These are phyloP conservation scores for Cutaneotrichosporon spelunceum DNA, from an alignment of 1,284 basidiomycete species.

Conservation along the genomic window DNA sequence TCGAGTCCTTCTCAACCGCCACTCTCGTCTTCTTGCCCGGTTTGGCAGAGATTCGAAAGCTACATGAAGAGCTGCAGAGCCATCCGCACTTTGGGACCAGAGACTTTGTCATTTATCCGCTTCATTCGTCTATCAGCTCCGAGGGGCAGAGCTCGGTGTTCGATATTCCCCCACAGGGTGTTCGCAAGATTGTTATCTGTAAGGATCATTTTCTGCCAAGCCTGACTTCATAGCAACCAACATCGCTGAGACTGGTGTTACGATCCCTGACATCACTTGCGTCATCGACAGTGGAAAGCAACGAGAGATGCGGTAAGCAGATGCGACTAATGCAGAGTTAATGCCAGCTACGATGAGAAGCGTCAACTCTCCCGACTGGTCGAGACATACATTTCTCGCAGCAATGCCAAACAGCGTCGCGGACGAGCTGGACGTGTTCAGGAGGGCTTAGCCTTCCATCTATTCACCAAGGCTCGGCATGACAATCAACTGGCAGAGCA, in stretches of 20 bases:
- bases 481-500: slow-evolving; percentile 80
- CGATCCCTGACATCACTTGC: slow-evolving; percentile 96
- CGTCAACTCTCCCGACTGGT: slow-evolving; percentile 89
- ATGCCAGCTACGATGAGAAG: slow-evolving; percentile 86
- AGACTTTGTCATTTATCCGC: slow-evolving; percentile 74
- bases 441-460: slow-evolving; percentile 87
- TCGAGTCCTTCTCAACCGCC: slow-evolving; percentile 66
- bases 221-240: slow-evolving; percentile 60
- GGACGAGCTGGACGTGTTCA: slow-evolving; percentile 91
- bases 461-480: slow-evolving; percentile 86
- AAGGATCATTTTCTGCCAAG: slow-evolving; percentile 23
- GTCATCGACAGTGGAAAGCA: slow-evolving; percentile 97
- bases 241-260: slow-evolving; percentile 85
- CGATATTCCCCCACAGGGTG: slow-evolving; percentile 71
- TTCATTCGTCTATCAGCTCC: slow-evolving; percentile 90
- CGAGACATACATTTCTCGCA: slow-evolving; percentile 88
- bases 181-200: slow-evolving; percentile 88
- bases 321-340: neutral
- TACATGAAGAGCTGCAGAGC: slow-evolving; percentile 76
- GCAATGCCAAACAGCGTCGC: slow-evolving; percentile 88
- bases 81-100: slow-evolving; percentile 71
- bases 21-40: slow-evolving; percentile 94
- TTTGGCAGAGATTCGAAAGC: slow-evolving; percentile 78
- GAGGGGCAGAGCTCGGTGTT: slow-evolving; percentile 90
- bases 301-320: slow-evolving; percentile 71